phyloP scores from a whole-genome alignment of 23 red algal species.

The Cyanidioschyzon merolae region DNA sequence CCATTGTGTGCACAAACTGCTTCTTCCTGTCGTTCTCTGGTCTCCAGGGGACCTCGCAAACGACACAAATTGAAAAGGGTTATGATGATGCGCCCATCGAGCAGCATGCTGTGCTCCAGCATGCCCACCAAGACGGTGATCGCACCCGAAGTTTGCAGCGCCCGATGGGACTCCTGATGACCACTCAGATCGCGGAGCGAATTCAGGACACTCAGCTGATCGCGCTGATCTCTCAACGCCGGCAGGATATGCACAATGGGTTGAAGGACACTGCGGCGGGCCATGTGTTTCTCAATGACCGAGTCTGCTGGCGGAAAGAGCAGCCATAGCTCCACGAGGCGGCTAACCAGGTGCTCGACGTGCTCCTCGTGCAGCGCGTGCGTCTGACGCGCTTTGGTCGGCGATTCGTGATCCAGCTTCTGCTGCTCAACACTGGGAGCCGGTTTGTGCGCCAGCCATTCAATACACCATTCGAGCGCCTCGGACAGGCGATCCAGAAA shows the following conservation, averaged over 20 bases:
- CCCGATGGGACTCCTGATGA: constrained; percentile 58
- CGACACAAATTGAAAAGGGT: constrained; percentile 60
- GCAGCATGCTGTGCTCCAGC: constrained; percentile 34
- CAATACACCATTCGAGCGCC: constrained; percentile 21
- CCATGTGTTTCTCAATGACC: constrained; percentile 48
- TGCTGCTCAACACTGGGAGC: not conserved
- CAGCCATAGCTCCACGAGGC: constrained; percentile 39
- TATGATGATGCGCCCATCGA: constrained; percentile 49
- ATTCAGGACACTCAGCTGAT: constrained; percentile 37
- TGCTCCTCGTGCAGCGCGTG: constrained; percentile 22
- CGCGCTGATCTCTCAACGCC: constrained; percentile 17
- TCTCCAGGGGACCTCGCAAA: constrained; percentile 30
- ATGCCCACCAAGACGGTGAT: constrained; percentile 48
- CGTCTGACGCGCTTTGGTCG: not conserved
- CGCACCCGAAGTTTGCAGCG: constrained; percentile 40
- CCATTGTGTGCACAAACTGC: constrained; percentile 26
- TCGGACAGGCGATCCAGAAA: constrained; percentile 50
- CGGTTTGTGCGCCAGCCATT: not conserved
- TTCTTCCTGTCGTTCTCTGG: constrained; percentile 58
- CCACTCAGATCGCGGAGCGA: constrained; percentile 58
- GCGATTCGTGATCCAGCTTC: not conserved
- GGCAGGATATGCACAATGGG: constrained; percentile 49
- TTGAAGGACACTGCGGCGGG: constrained; percentile 27
- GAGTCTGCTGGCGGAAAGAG: constrained; percentile 56
- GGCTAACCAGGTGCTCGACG: constrained; percentile 14